These are phyloP conservation scores for Colletotrichum graminicola DNA, from an alignment of 2,329 filamentous ascomycete species.

Conservation along the genomic window DNA sequence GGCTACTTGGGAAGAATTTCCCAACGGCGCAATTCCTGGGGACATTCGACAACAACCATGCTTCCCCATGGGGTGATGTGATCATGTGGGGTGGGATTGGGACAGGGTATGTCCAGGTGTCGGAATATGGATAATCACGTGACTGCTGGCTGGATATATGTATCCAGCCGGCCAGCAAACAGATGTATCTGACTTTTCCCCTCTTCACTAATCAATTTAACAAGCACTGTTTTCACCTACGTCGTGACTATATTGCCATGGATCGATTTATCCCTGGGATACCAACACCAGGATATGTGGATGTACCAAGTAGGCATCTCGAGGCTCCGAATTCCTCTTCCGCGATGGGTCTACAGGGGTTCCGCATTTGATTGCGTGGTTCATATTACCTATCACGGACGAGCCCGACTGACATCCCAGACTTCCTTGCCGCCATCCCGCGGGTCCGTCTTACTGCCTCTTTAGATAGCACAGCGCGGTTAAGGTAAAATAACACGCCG, in stretches of 20 bases:
- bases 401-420: background rate
- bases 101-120: conserved; percentile 16
- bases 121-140: too few relatives aligned
- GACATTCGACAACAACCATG: conserved; percentile 5
- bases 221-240: too few relatives aligned
- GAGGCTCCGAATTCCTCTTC: conserved; percentile 30
- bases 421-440: background rate
- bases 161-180: too few relatives aligned
- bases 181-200: too few relatives aligned
- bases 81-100: conserved; percentile 23
- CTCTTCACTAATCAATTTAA: too few relatives aligned
- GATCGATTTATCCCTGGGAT: too few relatives aligned
- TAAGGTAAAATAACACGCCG: background rate
- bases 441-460: conserved; percentile 18
- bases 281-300: too few relatives aligned
- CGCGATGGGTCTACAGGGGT: background rate
- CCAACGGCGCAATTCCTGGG: conserved; percentile 6
- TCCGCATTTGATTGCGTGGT: conserved; percentile 4
- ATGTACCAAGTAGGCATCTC: conserved; percentile 3
- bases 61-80: conserved; percentile 23
- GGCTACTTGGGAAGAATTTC: conserved; percentile 1
- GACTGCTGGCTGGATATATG: too few relatives aligned
- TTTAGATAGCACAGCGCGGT: background rate
- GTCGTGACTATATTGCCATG: too few relatives aligned
- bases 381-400: conserved; percentile 25